Evolutionary conservation across 2,329 filamentous ascomycete species (phyloP), one percentile per base, ranked within the genome.

Genomic region (Seiridium unicorne): DNA sequence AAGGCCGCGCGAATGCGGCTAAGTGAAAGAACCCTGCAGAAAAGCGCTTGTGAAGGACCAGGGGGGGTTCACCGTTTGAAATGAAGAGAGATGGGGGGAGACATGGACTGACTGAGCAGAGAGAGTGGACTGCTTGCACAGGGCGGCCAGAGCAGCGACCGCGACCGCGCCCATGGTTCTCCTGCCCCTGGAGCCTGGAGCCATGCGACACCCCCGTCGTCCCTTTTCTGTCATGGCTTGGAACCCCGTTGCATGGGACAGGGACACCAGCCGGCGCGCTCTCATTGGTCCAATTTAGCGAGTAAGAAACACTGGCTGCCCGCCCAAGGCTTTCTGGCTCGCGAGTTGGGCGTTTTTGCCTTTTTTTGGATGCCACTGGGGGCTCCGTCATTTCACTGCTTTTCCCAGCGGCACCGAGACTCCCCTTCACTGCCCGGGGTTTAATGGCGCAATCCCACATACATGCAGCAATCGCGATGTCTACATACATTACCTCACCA

Each of bases 1-100:
- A 57, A 38, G 42, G 54, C 44, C 54, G 54, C 44, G 40, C 44
- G 54, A 57, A 57, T 46, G 54, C 54, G 54, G 54, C 54, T 57
- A 57, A 48, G 54, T 44, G 6, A 40, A 57, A 57, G 34, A 26
- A 26, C 54, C 54, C 42, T 56, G 54, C 44, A n/a, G 38, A 46
- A 36, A 26, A 35, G 54, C 54, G 54, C 54, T 57, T 57, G 40
- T 57, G 42, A 35, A 36, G 13, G 34, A 3, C 49, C 13, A 13
- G 49, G 49, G 49, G 49, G 35, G 32, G 34, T 38, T 38, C 31
- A 44, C 26, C 31, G 38, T 18, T 10, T 18, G 35, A 34, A 32
- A 11, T 9, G 34, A 9, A n/a, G 13, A 38, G 11, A 53, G 13
- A 36, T 10, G 49, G 35, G 47, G 13, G 26, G 47, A 49, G 35